Conservation (phyloP, 2,329 filamentous ascomycete species). For the Colletotrichum tofieldiae region DNA sequence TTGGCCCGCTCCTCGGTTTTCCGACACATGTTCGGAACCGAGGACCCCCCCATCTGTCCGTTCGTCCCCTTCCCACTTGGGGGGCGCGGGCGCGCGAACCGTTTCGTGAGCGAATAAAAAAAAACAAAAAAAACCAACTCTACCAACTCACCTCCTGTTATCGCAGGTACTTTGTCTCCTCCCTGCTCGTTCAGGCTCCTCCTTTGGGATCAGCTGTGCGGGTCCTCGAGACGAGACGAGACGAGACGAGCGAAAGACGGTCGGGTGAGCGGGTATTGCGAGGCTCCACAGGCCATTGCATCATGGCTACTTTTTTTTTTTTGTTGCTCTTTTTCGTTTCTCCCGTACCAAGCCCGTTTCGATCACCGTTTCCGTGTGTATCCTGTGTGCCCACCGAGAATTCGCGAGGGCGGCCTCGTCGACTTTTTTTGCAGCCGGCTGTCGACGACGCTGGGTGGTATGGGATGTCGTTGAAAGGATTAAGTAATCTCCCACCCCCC, state of each 20-base stretch:
- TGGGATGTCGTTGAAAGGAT: conserved; percentile 40
- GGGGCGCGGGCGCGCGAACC: neutral
- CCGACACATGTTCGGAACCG: neutral
- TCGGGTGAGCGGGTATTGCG: conserved; percentile 4
- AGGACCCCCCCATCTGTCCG: neutral
- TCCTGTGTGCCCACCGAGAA: neutral
- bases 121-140: neutral
- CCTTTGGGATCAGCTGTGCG: conserved; percentile 2
- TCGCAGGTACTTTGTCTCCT: neutral
- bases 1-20: conserved; percentile 5
- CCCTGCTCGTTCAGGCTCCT: neutral
- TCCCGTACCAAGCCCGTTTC: neutral
- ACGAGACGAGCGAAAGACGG: conserved; percentile 1
- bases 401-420: neutral
- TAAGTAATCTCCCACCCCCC: conserved; percentile 23
- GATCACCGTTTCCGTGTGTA: conserved; percentile 3
- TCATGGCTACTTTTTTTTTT: neutral
- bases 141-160: neutral
- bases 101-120: conserved; percentile 3
- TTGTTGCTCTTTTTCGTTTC: neutral
- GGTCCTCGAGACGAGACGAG: conserved; percentile 16
- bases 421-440: neutral
- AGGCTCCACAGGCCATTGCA: conserved; percentile 16
- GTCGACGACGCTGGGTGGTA: neutral
- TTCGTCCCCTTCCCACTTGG: neutral